phyloP scores from a whole-genome alignment of 2,329 filamentous ascomycete species.

The Colletotrichum musae region DNA sequence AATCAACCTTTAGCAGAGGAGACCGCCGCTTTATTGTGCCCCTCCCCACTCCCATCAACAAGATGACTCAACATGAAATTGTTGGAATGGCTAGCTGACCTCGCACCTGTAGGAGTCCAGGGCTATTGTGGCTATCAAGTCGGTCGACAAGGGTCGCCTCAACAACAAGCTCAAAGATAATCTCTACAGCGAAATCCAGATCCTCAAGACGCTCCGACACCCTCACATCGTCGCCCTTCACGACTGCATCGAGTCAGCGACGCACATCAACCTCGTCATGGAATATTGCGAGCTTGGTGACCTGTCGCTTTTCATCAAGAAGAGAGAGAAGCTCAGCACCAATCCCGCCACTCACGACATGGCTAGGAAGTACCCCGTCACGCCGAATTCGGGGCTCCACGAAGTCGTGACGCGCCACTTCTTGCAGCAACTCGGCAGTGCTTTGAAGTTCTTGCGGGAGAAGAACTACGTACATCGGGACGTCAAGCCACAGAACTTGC shows the following conservation, averaged over 20 bases:
- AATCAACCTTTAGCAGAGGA: too few relatives aligned
- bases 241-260: slow-evolving; percentile 89
- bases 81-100: slow-evolving; percentile 13
- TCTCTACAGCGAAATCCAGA: slow-evolving; percentile 94
- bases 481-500: slow-evolving; percentile 96
- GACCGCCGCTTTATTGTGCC: too few relatives aligned
- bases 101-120: slow-evolving; percentile 74
- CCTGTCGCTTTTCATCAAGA: slow-evolving; percentile 95
- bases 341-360: slow-evolving; percentile 90
- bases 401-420: slow-evolving; percentile 98
- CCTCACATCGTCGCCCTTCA: slow-evolving; percentile 97
- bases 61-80: too few relatives aligned
- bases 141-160: slow-evolving; percentile 89
- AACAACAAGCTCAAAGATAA: slow-evolving; percentile 98
- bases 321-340: slow-evolving; percentile 83
- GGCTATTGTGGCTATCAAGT: slow-evolving; percentile 94
- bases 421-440: slow-evolving; percentile 93
- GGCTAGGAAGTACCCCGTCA: slow-evolving; percentile 92
- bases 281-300: slow-evolving; percentile 98
- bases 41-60: too few relatives aligned
- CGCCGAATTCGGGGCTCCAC: slow-evolving; percentile 86
- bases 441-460: slow-evolving; percentile 87
- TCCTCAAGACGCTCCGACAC: slow-evolving; percentile 92
- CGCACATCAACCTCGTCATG: slow-evolving; percentile 97
- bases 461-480: slow-evolving; percentile 95